These are phyloP conservation scores for Picea glauca DNA, from an alignment of 75 land plant species.

Conservation along the genomic window DNA sequence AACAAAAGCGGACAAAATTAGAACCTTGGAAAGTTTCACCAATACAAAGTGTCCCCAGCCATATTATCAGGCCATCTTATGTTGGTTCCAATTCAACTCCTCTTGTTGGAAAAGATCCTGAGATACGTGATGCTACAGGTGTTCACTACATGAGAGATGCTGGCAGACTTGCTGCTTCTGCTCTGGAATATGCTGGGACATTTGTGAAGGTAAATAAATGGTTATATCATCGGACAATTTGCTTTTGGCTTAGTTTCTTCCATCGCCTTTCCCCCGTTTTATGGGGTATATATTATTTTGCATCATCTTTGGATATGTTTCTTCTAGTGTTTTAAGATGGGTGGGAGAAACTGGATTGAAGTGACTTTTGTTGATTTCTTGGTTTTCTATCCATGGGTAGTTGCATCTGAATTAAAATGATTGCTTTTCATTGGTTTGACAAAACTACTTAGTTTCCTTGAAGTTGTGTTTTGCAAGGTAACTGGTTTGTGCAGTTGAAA, in stretches of 20 bases:
- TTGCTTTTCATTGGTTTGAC: not conserved
- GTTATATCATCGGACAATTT: not conserved
- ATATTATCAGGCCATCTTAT: conserved; percentile 2
- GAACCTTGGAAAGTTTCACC: not conserved
- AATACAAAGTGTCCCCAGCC: conserved; percentile 3
- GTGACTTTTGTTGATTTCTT: not conserved
- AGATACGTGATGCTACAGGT: conserved; percentile 14
- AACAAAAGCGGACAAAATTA: not conserved
- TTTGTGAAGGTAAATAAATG: conserved; percentile 13
- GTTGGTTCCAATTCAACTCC: conserved; percentile 1
- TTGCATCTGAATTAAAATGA: not conserved
- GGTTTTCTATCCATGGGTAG: not conserved
- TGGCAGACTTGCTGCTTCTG: conserved; percentile 16
- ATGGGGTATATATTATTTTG: not conserved
- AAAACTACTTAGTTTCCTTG: not conserved
- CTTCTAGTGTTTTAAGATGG: not conserved
- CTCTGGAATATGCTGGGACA: conserved; percentile 17
- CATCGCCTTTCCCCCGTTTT: not conserved
- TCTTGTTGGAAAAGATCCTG: conserved; percentile 4
- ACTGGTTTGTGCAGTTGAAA: no score
- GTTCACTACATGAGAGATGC: conserved; percentile 14
- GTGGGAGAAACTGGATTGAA: not conserved
- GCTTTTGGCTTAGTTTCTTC: not conserved
- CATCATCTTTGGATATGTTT: not conserved
- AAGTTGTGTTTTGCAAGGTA: no score